Evolutionary conservation across 176 grass and related monocot genomes (phyloP).

Genomic region (Rhipidocladum racemiflorum): DNA sequence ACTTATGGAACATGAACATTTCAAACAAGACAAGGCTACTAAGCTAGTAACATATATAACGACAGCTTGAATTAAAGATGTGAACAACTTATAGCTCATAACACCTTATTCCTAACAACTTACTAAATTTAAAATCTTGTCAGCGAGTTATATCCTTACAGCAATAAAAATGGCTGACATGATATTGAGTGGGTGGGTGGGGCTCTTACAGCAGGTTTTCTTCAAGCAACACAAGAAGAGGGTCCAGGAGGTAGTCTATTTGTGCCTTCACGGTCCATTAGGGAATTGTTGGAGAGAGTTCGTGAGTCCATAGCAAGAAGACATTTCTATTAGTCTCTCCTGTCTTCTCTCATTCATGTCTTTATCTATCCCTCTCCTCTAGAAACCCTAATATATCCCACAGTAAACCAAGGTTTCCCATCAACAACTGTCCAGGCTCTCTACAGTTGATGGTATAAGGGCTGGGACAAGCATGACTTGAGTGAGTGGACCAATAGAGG

Average conservation of each 20-base stretch:
- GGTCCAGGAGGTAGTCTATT: too few species aligned
- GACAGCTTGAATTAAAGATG: background rate
- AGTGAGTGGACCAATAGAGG: background rate
- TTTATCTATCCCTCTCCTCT: too few species aligned
- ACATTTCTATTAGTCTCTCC: too few species aligned
- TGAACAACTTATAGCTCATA: background rate
- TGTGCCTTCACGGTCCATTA: too few species aligned
- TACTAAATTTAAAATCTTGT: background rate
- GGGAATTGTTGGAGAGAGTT: too few species aligned
- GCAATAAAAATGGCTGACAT: background rate
- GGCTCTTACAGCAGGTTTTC: background rate
- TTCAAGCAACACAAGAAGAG: background rate
- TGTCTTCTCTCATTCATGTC: too few species aligned
- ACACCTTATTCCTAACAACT: background rate
- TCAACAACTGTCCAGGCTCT: background rate
- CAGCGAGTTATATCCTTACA: background rate
- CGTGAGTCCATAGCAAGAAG: too few species aligned
- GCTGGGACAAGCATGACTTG: background rate
- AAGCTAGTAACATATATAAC: background rate
- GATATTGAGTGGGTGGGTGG: background rate
- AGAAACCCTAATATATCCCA: too few species aligned
- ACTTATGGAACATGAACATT: conserved; percentile 6
- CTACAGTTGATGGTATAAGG: background rate
- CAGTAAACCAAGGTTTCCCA: too few species aligned
- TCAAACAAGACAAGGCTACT: background rate